Evolutionary conservation across 352 stramenopile species (phyloP).

Genomic region (Sclerospora graminicola): DNA sequence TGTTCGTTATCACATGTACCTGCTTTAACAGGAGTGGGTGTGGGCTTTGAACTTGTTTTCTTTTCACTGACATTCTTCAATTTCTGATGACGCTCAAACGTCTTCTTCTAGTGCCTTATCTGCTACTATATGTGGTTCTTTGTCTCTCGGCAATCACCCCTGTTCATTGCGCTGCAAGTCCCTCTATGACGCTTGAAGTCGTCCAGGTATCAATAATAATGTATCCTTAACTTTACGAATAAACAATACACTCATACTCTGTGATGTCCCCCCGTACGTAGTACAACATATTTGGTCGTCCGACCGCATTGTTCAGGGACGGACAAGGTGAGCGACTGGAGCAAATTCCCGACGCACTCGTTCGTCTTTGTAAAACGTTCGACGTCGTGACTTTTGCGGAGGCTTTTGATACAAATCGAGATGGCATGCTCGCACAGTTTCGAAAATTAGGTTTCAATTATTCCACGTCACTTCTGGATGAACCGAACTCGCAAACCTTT

Average conservation of each 20-base stretch:
- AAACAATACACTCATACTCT: neutral
- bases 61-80: no score
- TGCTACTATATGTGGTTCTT: no score
- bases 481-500: slow-evolving; percentile 72
- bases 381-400: slow-evolving; percentile 77
- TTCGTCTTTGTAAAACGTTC: slow-evolving; percentile 30
- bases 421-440: slow-evolving; percentile 58
- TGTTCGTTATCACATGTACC: no score
- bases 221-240: slow-evolving; percentile 5
- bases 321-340: slow-evolving; percentile 57
- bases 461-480: slow-evolving; percentile 57
- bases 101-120: no score
- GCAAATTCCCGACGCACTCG: slow-evolving; percentile 45
- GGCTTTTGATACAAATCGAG: slow-evolving; percentile 33
- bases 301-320: slow-evolving; percentile 58
- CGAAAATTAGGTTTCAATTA: slow-evolving; percentile 37
- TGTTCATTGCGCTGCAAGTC: no score
- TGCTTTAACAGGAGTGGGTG: no score
- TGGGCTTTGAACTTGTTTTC: no score
- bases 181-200: neutral
- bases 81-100: no score
- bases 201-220: neutral
- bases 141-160: no score
- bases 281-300: slow-evolving; percentile 78
- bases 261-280: slow-evolving; percentile 9